Percentiles rank a stretch among this genome's conserved stretches.
These are phyloP conservation scores for Bruguiera sexangula DNA, from an alignment of 345 rosid species.

Conservation along the genomic window DNA sequence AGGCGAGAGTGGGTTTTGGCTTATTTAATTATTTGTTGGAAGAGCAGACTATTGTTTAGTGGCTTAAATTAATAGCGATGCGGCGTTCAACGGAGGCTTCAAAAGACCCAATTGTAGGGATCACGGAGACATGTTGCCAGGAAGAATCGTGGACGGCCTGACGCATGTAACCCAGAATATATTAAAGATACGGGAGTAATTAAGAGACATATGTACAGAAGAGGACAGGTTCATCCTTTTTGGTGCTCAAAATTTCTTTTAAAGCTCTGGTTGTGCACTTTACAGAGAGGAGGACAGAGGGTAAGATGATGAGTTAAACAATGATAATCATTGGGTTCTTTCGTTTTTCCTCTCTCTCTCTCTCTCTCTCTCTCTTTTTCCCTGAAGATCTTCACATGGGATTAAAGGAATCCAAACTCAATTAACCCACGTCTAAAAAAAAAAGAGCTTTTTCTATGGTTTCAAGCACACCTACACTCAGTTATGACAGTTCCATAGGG, in stretches of 20 bases:
- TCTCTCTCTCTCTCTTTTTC: too few species aligned
- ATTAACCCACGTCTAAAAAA: too few species aligned
- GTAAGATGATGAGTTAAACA: background rate
- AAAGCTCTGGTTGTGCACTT: constrained; percentile 6
- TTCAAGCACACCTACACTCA: too few species aligned
- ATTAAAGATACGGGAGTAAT: background rate
- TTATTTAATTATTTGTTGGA: constrained; percentile 5
- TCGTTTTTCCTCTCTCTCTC: too few species aligned
- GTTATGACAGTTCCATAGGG: too few species aligned
- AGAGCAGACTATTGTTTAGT: background rate
- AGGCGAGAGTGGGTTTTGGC: background rate
- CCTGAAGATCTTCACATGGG: too few species aligned
- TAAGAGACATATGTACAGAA: background rate
- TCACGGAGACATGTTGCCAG: constrained; percentile 39
- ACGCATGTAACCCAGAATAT: too few species aligned
- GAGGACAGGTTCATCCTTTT: constrained; percentile 37
- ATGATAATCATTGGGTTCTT: too few species aligned
- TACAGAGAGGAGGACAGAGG: constrained; percentile 27
- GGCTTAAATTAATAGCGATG: constrained; percentile 13
- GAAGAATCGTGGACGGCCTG: constrained; percentile 9
- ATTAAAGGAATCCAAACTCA: too few species aligned
- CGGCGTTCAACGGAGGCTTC: constrained; percentile 17
- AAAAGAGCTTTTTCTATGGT: too few species aligned
- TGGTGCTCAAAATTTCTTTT: background rate
- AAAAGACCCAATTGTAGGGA: constrained; percentile 51